phyloP scores from a whole-genome alignment of 2,329 filamentous ascomycete species.

The Fonsecaea multimorphosa region DNA sequence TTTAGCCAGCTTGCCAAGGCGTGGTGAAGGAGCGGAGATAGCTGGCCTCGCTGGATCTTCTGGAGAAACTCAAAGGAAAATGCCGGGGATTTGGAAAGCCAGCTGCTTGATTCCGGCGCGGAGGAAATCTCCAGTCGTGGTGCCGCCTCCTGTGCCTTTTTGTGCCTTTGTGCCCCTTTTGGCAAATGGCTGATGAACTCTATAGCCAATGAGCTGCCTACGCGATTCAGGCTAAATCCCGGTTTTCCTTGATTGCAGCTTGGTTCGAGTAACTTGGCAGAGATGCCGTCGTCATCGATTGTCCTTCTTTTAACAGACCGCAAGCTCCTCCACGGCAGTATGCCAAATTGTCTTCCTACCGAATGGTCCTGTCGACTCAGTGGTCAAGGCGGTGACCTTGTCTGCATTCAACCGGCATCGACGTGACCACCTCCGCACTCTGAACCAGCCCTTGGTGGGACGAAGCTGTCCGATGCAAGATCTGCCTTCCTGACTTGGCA shows the following conservation, averaged over 20 bases:
- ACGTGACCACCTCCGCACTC: slow-evolving; percentile 11
- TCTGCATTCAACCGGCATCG: slow-evolving; percentile 17
- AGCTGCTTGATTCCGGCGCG: background rate
- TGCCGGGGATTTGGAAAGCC: background rate
- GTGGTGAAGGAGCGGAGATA: slow-evolving; percentile 5
- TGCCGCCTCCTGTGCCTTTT: too few species aligned
- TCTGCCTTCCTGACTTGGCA: slow-evolving; percentile 15
- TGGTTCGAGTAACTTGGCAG: too few species aligned
- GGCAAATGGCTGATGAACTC: slow-evolving; percentile 1
- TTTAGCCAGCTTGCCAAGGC: slow-evolving; percentile 10
- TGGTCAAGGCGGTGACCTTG: slow-evolving; percentile 2
- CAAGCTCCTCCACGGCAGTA: background rate
- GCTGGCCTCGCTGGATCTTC: background rate
- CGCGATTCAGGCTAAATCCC: slow-evolving; percentile 15
- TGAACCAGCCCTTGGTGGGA: background rate
- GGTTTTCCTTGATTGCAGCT: background rate
- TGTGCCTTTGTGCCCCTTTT: background rate
- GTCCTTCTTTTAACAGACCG: background rate
- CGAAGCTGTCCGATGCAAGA: background rate
- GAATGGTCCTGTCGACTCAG: background rate
- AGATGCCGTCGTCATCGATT: slow-evolving; percentile 7
- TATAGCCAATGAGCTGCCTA: slow-evolving; percentile 3
- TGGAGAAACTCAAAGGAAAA: background rate
- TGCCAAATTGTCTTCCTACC: slow-evolving; percentile 5
- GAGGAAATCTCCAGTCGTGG: background rate